Base-by-base conservation (phyloP, 805 yeast species). In the Ogataea populi-albae region DNA sequence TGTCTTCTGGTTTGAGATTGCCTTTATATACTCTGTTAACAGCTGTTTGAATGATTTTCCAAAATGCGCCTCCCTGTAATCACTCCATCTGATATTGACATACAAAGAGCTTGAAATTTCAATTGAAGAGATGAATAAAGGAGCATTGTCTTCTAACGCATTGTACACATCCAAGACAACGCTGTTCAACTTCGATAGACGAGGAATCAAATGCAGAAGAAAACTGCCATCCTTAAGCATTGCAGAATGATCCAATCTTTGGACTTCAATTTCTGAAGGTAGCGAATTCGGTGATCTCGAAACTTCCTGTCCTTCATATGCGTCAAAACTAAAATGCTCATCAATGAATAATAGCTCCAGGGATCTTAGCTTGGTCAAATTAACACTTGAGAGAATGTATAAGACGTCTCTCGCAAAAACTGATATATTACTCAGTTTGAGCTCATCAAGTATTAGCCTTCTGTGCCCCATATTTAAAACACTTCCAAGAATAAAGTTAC, bases 141-240 rank as follows among this genome's bases (percentile, higher is more conserved):
- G 49, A 3, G 40, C 40, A 25, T 22, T 23, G 24, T 48, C 49
- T 18, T 36, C 32, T 5, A 42, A 32, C 24, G 46, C 50, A 28
- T 41, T 53, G 17, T 46, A 41, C 8, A 52, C 34, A 24, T 50
- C 53, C 5, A 55, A 20, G 17, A 49, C 40, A 18, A 57, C 26
- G 1, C 32, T 41, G 11, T 35, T 31, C 17, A 55, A 29, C 16
- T 34, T 32, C 11, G n/a, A 15, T 9, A 54, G 18, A 16, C 38
- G 31, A 4, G 49, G 40, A 3, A 39, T 22, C 9, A 55, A 16
- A 11, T 28, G 34, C 7, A 8, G 10, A 7, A 51, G 29, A 21
- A 49, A 46, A 9, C n/a, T 8, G 8, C n/a, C 12, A 3, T 19
- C 14, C 15, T 4, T 6, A 6, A 23, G 9, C 15, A 22, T 23